Conservation (phyloP, 106 monocot genomes). For the Vanilla planifolia region DNA sequence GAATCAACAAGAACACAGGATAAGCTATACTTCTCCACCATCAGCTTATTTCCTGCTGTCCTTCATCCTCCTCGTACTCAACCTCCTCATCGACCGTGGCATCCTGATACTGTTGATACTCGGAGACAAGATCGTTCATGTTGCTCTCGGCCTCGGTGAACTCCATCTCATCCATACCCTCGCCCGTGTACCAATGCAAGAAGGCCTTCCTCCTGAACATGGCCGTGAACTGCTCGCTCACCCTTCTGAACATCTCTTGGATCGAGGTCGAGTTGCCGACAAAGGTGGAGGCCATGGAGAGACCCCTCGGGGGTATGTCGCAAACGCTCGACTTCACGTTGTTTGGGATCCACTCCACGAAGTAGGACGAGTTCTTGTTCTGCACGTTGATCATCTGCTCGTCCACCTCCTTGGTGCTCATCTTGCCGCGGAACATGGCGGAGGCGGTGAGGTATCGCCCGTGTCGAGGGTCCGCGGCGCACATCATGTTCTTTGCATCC, state of each 20-base stretch:
- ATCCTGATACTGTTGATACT: conserved; percentile 79
- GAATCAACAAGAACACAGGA: too few relatives aligned
- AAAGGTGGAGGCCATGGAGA: conserved; percentile 72
- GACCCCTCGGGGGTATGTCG: conserved; percentile 47
- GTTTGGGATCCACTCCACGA: conserved; percentile 59
- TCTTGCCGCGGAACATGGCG: conserved; percentile 59
- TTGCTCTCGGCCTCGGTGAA: conserved; percentile 75
- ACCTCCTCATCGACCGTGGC: conserved; percentile 57
- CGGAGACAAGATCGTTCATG: conserved; percentile 66
- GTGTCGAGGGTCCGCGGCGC: conserved; percentile 45
- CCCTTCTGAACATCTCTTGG: conserved; percentile 83
- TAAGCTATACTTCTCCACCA: too few relatives aligned
- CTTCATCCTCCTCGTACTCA: conserved; percentile 33
- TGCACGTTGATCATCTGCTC: conserved; percentile 65
- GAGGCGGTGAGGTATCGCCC: conserved; percentile 58
- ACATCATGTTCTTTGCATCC: conserved; percentile 71
- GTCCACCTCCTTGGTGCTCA: conserved; percentile 64
- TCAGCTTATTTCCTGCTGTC: too few relatives aligned
- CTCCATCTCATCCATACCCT: conserved; percentile 84
- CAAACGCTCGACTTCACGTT: conserved; percentile 48
- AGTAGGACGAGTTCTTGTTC: conserved; percentile 67
- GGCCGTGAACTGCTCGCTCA: conserved; percentile 80
- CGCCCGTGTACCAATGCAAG: conserved; percentile 75
- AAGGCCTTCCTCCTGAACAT: conserved; percentile 82
- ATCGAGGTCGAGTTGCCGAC: conserved; percentile 82